Evolutionary conservation across 805 yeast genomes (phyloP).

Genomic region (Sugiyamaella floridensis): DNA sequence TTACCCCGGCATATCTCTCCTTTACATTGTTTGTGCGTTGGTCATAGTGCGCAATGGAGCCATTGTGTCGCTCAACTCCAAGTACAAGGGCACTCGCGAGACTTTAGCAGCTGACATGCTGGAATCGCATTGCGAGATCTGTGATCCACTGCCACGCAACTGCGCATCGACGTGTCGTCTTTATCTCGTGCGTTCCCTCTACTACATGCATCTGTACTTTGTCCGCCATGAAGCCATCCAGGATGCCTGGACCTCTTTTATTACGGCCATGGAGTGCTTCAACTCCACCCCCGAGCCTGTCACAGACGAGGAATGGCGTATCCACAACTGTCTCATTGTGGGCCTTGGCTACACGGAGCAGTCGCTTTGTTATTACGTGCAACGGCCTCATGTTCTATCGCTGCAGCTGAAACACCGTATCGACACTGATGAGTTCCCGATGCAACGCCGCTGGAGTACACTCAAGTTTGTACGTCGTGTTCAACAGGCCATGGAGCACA

Average conservation of each 20-base stretch:
- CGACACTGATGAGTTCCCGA: background rate
- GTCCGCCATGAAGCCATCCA: background rate
- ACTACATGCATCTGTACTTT: background rate
- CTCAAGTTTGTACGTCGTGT: background rate
- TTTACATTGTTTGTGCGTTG: constrained; percentile 7
- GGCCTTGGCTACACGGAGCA: background rate
- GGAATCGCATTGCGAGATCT: background rate
- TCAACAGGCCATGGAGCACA: background rate
- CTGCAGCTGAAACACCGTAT: background rate
- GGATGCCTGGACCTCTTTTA: background rate
- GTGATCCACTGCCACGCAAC: background rate
- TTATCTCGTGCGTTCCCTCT: background rate
- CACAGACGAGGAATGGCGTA: background rate
- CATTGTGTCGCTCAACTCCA: background rate
- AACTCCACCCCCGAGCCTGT: background rate
- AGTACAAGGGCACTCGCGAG: background rate
- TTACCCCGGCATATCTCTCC: background rate
- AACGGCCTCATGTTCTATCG: background rate
- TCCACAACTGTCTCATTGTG: background rate
- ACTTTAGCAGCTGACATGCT: background rate
- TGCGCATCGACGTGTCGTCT: background rate
- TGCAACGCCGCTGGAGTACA: background rate
- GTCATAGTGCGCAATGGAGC: constrained; percentile 5
- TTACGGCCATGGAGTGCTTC: background rate
- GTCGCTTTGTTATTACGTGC: background rate